These are phyloP conservation scores for Uronychia setigera DNA, from an alignment of 73 alveolate species.

Conservation along the genomic window DNA sequence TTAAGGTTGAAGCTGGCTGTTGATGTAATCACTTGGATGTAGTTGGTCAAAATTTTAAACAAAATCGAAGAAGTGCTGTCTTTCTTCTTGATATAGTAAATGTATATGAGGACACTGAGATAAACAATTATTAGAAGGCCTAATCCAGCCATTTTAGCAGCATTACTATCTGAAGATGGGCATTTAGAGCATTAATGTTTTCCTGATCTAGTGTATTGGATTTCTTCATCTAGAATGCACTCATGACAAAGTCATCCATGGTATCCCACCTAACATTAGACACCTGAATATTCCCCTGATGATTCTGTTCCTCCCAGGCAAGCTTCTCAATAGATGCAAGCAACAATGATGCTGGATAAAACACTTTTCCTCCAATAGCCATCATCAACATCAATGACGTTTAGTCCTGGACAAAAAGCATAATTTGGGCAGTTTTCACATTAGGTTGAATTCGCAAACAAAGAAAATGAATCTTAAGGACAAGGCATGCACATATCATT, in stretches of 20 bases:
- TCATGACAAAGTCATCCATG: slow-evolving; percentile 5
- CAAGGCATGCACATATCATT: not conserved
- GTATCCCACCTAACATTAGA: slow-evolving; percentile 2
- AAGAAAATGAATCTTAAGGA: not conserved
- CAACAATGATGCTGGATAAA: not conserved
- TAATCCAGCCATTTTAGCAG: not conserved
- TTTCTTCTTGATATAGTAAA: not conserved
- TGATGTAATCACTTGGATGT: slow-evolving; percentile 43
- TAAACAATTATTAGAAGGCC: not conserved
- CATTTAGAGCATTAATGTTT: not conserved
- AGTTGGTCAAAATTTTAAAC: slow-evolving; percentile 21
- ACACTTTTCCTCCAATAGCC: slow-evolving; percentile 2
- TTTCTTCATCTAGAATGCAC: not conserved
- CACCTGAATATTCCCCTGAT: no score
- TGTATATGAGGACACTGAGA: not conserved
- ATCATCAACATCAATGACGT: not conserved
- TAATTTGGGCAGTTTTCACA: not conserved
- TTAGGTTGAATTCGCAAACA: not conserved
- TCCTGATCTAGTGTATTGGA: not conserved
- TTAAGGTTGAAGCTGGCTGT: slow-evolving; percentile 52
- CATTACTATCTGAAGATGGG: not conserved
- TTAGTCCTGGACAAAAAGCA: not conserved
- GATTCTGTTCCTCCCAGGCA: slow-evolving; percentile 7
- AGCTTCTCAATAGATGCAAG: not conserved
- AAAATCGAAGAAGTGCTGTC: not conserved